Evolutionary conservation across 495 filamentous ascomycete genomes (phyloP).

Genomic region (Hyaloscypha variabilis): DNA sequence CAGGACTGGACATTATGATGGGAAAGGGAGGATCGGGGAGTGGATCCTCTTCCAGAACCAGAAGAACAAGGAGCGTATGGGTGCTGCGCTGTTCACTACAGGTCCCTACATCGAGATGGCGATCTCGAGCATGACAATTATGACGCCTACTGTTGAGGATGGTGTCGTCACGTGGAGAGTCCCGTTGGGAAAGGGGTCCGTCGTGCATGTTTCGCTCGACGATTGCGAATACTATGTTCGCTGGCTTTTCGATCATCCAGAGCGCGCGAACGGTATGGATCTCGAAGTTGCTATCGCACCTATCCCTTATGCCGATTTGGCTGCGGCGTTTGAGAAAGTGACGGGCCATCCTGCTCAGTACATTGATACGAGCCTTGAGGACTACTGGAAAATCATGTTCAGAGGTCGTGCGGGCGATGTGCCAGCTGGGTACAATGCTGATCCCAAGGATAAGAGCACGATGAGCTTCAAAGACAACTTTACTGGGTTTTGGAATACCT

Average conservation of each 20-base stretch:
- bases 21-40: slow-evolving; percentile 55
- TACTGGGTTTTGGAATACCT: slow-evolving; percentile 54
- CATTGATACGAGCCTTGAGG: slow-evolving; percentile 43
- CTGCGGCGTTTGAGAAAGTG: slow-evolving; percentile 50
- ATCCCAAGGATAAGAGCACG: slow-evolving; percentile 42
- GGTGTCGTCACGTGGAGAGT: slow-evolving; percentile 47
- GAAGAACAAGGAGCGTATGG: slow-evolving; percentile 42
- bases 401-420: slow-evolving; percentile 25
- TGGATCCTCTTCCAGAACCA: slow-evolving; percentile 48
- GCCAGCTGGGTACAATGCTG: slow-evolving; percentile 42
- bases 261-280: slow-evolving; percentile 50
- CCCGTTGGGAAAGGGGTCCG: slow-evolving; percentile 45
- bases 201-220: slow-evolving; percentile 50
- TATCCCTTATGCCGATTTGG: slow-evolving; percentile 48
- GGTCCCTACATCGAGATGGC: slow-evolving; percentile 58
- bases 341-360: slow-evolving; percentile 53
- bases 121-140: slow-evolving; percentile 38
- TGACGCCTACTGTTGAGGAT: slow-evolving; percentile 42
- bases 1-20: slow-evolving; percentile 55
- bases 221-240: slow-evolving; percentile 56
- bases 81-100: slow-evolving; percentile 51
- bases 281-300: slow-evolving; percentile 53
- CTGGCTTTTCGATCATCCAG: slow-evolving; percentile 58
- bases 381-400: slow-evolving; percentile 37
- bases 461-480: slow-evolving; percentile 56